Base-by-base conservation (phyloP, 1,284 basidiomycete genomes). In the Xerocomus minutiporus region DNA sequence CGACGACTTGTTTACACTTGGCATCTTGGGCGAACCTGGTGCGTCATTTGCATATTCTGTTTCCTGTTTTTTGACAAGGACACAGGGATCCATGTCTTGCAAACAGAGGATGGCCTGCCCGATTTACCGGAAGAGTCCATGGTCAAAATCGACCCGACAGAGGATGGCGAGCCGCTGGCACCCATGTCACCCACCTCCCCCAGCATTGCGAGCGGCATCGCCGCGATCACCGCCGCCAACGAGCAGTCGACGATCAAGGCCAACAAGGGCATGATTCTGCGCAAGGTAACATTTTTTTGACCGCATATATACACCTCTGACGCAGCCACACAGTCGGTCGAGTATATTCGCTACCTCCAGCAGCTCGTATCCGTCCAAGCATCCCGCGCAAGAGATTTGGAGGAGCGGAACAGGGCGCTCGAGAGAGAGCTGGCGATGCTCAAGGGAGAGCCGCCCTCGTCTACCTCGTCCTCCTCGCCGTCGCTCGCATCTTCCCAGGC, bases 191-290 rank as follows among this genome's bases (percentile, higher is more conserved):
- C 59, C 5, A 48, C 51, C 7, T 45, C 34, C 1, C 15, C 13
- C n/a, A 36, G 8, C 35, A n/a, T 36, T n/a, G 35, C 35, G 7
- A n/a, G 35, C 7, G n/a, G 46, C 8, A 41, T 45, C 29, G 39
- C 49, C 11, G 47, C 20, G 20, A 20, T 41, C 4, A 52, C 44
- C 26, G 11, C 59, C n/a, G 11, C 59, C n/a, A 32, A 32, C 31
- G 77, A 68, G 23, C 59, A 59, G 29, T 53, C 61, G 39, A 62
- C 60, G 26, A 70, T 88, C 46, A 93, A 93, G 66, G 91, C 91
- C 41, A 93, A 93, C 72, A 93, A 93, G 75, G 91, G 91, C 38
- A 89, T 93, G 82, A 92, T 93, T 49, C 71, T 93, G 38, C 72
- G 87, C 59, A 93, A 93, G 67, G 65, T 69, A 36, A 32, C 39